Evolutionary conservation across 2,329 filamentous ascomycete genomes (phyloP), one percentile per base, ranked within the genome.

Genomic region (Ophiostoma fasciatum): DNA sequence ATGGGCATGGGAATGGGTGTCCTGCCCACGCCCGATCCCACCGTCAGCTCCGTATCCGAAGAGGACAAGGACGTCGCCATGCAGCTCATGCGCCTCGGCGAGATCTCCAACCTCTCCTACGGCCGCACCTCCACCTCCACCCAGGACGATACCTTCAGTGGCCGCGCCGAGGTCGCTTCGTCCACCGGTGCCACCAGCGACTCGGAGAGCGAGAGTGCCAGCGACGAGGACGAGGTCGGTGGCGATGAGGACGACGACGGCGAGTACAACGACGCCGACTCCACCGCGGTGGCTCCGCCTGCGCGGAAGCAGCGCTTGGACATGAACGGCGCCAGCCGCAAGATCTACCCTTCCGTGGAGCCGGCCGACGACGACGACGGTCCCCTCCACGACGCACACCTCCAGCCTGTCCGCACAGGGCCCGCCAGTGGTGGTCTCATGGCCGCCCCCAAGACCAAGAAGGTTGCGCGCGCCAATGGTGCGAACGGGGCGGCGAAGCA

Each of bases 21-120:
- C 47, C 64, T 94, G 44, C 87, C 87, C 15, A 98, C 90, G 3
- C 90, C 90, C 19, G 90, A 96, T 49, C 88, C 88, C n/a, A 98
- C 90, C 11, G 82, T 96, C 48, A 96, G 88, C 59, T 92, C 84
- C 56, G 88, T 98, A 57, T 96, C 88, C 12, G 90, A 98, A 54
- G 90, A 98, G 58, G 74, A 78, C 48, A 78, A 78, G 52, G 90
- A 98, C 58, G 90, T 96, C 43, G 90, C 90, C 39, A 78, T 94
- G 53, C 90, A 96, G 60, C 67, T 98, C 50, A 96, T 98, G 78
- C 81, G 88, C 48, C 71, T 98, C 37, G 87, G 90, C 31, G 87
- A 94, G 54, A 83, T 87, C 48, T 90, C 85, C 38, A 93, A 93
- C 54, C 80, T 92, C 51, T 93, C 85, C 2, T 83, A 94, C 50